Evolutionary conservation across 139 green algal genomes (phyloP), one percentile per base, ranked within the genome.

Genomic region (Zygnema cylindricum): DNA sequence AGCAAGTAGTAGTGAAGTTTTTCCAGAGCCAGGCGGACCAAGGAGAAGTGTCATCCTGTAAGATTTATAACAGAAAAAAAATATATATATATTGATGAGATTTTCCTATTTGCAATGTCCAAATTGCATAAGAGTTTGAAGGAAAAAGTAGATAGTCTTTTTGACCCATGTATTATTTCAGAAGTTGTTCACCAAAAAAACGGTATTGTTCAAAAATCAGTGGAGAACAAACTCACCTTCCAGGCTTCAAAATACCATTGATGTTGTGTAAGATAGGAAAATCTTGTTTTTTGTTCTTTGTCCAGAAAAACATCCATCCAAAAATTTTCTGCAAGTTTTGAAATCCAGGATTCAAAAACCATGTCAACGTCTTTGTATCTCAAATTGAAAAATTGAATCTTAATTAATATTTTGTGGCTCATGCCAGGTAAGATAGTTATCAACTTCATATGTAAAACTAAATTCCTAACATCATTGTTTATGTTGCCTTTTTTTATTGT

Each of bases 21-120:
- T 95, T 38, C 94, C 94, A 16, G 84, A 71, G 16, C 92, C 90
- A 11, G 94, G 94, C 1, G 94, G 94, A 3, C 94, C 94, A 75
- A 96, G 93, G 54, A 96, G 90, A 77, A 96, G 93, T 0, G 94
- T 96, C 35, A 95, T 75, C 22, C 94, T 91, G 0, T 43, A 79
- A 79, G 30, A 25, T 73, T 25, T 73, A 30, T 30, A 25, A 73
- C 57, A 25, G 57, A 30, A 25, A 73, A 25, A 73, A 25, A 73
- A 35, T 30, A 73, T 73, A 25, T 73, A 25, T 73, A 25, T 30
- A 25, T 73, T 25, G 57, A 73, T 25, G 30, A 35, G 30, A 73
- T 73, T 35, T 73, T 73, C 57, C 57, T 73, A 25, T 30, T 30
- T n/a, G n/a, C 25, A 73, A 73, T 35, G 30, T 35, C 57, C 25